These are phyloP conservation scores for Hypoxylon sp. DNA, from an alignment of 2,329 filamentous ascomycete genomes.

Conservation along the genomic window DNA sequence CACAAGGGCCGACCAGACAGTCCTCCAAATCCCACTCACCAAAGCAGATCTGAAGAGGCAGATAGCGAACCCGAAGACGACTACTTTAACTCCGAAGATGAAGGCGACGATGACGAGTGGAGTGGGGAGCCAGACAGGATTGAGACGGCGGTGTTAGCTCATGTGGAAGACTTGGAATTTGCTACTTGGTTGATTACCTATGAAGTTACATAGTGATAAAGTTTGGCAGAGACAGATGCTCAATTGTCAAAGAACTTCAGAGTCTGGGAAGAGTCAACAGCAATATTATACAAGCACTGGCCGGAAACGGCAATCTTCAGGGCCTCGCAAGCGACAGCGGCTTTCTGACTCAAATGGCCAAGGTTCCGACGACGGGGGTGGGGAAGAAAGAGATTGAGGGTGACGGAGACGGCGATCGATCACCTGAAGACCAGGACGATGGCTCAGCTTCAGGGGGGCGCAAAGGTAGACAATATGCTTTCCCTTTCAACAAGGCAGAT, in stretches of 20 bases:
- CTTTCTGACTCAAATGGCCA: not conserved
- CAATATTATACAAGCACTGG: conserved; percentile 12
- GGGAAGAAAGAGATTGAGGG: conserved; percentile 31
- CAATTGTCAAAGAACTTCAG: conserved; percentile 17
- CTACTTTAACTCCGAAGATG: conserved; percentile 27
- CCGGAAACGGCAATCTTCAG: not conserved
- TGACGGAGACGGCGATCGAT: conserved; percentile 15
- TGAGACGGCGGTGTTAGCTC: conserved; percentile 20
- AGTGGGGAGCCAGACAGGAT: conserved; percentile 31
- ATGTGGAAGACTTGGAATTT: conserved; percentile 21
- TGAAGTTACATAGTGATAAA: conserved; percentile 30
- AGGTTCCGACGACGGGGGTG: conserved; percentile 29
- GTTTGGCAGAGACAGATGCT: conserved; percentile 29
- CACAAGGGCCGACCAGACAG: too few relatives aligned
- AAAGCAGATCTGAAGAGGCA: not conserved
- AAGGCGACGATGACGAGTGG: conserved; percentile 28
- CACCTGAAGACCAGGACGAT: conserved; percentile 25
- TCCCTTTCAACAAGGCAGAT: conserved; percentile 36
- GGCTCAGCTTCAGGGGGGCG: conserved; percentile 11
- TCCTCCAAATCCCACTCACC: too few relatives aligned
- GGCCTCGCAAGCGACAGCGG: conserved; percentile 18
- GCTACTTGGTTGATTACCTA: conserved; percentile 31
- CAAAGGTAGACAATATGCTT: conserved; percentile 20
- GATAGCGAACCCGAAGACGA: conserved; percentile 24
- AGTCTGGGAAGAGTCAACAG: not conserved